A percentile compares a stretch with the other conserved stretches of the same genome.
phyloP scores from a whole-genome alignment of 257 asterid species.

The Rubia yunnanensis region DNA sequence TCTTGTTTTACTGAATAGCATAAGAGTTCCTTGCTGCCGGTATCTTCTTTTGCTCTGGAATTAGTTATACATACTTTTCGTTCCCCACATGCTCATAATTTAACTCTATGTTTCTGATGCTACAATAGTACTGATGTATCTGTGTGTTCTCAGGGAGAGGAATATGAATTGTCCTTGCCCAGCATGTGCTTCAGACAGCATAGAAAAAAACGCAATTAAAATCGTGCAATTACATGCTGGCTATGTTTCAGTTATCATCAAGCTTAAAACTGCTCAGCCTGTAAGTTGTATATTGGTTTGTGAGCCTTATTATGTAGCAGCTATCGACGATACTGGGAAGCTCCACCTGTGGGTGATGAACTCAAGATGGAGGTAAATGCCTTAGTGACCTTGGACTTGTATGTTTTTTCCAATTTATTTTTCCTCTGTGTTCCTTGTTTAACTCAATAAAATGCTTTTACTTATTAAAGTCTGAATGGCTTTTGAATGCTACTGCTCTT shows the following conservation, averaged over 20 bases:
- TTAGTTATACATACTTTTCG: neutral
- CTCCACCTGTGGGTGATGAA: conserved; percentile 82
- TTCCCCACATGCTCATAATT: neutral
- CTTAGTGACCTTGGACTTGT: conserved; percentile 1
- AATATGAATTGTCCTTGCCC: conserved; percentile 55
- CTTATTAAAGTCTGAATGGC: neutral
- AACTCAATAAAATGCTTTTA: neutral
- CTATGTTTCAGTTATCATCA: conserved; percentile 49
- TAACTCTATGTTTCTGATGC: conserved; percentile 9
- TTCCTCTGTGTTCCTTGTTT: neutral
- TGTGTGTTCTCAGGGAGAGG: conserved; percentile 48
- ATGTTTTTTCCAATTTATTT: neutral
- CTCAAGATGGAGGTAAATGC: conserved; percentile 73
- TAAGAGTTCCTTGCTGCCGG: conserved; percentile 77
- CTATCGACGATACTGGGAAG: conserved; percentile 78
- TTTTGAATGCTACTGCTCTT: neutral
- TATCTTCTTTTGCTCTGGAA: conserved; percentile 16
- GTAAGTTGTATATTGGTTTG: conserved; percentile 68
- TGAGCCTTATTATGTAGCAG: conserved; percentile 64
- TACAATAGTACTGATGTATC: conserved; percentile 15
- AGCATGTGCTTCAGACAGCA: conserved; percentile 48
- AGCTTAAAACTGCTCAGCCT: conserved; percentile 43
- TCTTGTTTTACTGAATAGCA: conserved; percentile 57
- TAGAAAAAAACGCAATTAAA: conserved; percentile 60
- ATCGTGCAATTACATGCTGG: conserved; percentile 61